These are phyloP conservation scores for Albatrellus sp. DNA, from an alignment of 1,284 basidiomycete genomes.

Conservation along the genomic window DNA sequence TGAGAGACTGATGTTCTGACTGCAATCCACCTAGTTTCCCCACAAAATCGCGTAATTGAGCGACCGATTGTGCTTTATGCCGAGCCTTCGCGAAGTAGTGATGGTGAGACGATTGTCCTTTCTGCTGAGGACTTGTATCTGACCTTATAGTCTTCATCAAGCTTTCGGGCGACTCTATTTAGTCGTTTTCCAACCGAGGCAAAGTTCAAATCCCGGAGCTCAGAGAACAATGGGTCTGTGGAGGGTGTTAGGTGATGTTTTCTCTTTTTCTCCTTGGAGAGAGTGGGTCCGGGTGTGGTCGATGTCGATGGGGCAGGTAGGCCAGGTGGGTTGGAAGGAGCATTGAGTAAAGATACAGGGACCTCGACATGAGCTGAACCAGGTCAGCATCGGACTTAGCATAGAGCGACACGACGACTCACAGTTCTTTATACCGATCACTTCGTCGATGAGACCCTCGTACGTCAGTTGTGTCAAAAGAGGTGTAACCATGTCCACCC, in stretches of 20 bases:
- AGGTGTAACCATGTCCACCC: slow-evolving; percentile 93
- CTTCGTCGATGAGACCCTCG: slow-evolving; percentile 92
- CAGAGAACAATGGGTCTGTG: slow-evolving; percentile 75
- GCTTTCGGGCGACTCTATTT: slow-evolving; percentile 68
- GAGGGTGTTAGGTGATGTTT: slow-evolving; percentile 72
- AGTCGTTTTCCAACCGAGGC: slow-evolving; percentile 81
- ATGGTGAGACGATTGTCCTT: slow-evolving; percentile 5
- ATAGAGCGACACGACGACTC: slow-evolving; percentile 15
- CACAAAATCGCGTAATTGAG: slow-evolving; percentile 91
- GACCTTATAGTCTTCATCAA: slow-evolving; percentile 90
- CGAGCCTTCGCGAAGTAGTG: slow-evolving; percentile 31
- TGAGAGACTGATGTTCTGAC: slow-evolving; percentile 79
- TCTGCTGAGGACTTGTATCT: slow-evolving; percentile 6
- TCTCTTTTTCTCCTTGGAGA: slow-evolving; percentile 72
- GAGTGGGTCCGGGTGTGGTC: slow-evolving; percentile 23
- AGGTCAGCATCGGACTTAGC: slow-evolving; percentile 3
- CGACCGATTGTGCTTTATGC: slow-evolving; percentile 80
- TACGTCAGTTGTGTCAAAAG: slow-evolving; percentile 95
- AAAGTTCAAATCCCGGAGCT: slow-evolving; percentile 89
- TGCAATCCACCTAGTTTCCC: slow-evolving; percentile 88
- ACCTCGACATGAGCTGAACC: slow-evolving; percentile 79
- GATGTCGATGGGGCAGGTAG: slow-evolving; percentile 31
- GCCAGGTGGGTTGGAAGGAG: slow-evolving; percentile 24
- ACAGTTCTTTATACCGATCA: slow-evolving; percentile 86
- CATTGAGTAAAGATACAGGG: slow-evolving; percentile 67